Percentiles rank a stretch among this genome's conserved stretches.
Evolutionary conservation across 306 rosid genomes (phyloP).

Genomic region (Fragaria vesca): DNA sequence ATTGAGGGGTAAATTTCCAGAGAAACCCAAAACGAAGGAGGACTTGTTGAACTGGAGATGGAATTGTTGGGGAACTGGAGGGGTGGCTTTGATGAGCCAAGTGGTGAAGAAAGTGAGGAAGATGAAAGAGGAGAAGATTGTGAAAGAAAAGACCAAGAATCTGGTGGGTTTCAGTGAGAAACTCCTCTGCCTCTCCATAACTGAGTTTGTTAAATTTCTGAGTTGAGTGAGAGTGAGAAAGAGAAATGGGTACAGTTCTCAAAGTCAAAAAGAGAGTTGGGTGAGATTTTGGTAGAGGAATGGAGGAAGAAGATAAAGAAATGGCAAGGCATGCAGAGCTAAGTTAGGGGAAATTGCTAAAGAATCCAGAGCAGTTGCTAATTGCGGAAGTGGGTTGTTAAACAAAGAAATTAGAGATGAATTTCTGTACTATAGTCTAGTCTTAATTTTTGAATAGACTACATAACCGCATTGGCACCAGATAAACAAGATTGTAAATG

Average conservation of each 20-base stretch:
- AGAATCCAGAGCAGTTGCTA: conserved; percentile 6
- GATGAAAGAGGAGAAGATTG: conserved; percentile 61
- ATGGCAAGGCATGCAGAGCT: not conserved
- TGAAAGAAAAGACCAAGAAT: conserved; percentile 60
- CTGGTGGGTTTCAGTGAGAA: conserved; percentile 75
- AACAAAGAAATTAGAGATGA: not conserved
- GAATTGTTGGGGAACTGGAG: conserved; percentile 38
- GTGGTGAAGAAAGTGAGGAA: conserved; percentile 55
- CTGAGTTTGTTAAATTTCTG: not conserved
- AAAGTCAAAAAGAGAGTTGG: conserved; percentile 22
- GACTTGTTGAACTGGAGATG: conserved; percentile 52
- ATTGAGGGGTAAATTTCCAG: conserved; percentile 39
- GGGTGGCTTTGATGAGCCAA: conserved; percentile 55
- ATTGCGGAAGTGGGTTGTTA: not conserved
- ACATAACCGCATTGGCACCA: not conserved
- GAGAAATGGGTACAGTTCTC: not conserved
- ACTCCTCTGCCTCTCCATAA: conserved; percentile 79
- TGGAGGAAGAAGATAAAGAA: not conserved
- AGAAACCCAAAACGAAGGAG: conserved; percentile 23
- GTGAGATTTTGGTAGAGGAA: not conserved
- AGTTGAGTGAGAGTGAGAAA: not conserved
- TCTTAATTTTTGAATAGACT: not conserved
- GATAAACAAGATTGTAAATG: not conserved
- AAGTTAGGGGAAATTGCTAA: not conserved
- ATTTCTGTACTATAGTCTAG: not conserved